Conservation (phyloP, 345 rosid species). For the Euphorbia pulcherrima region DNA sequence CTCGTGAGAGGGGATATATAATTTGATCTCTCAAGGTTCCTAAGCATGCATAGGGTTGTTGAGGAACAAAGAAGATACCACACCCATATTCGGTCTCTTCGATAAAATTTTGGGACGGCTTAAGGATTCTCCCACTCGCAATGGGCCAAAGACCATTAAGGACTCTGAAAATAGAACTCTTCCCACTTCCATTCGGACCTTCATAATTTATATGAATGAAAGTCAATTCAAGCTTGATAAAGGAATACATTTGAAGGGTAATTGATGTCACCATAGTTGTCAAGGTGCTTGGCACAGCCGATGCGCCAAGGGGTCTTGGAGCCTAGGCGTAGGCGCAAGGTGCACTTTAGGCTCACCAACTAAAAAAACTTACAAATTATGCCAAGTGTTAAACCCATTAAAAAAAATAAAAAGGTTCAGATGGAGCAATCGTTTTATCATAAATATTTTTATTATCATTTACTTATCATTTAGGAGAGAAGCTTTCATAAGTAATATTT, state of each 20-base stretch:
- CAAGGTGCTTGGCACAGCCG: too few relatives aligned
- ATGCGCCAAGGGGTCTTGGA: too few relatives aligned
- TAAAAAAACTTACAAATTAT: too few relatives aligned
- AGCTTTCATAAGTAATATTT: too few relatives aligned
- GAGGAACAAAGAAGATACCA: conserved; percentile 88
- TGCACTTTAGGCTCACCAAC: too few relatives aligned
- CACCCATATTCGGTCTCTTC: conserved; percentile 57
- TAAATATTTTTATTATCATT: too few relatives aligned
- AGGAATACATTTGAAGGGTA: conserved; percentile 19
- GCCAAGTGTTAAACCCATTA: too few relatives aligned
- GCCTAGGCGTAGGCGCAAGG: too few relatives aligned
- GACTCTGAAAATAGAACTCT: conserved; percentile 92
- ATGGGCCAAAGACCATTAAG: conserved; percentile 93
- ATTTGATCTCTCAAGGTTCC: conserved; percentile 99
- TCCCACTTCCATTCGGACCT: conserved; percentile 99
- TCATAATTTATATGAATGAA: conserved; percentile 1
- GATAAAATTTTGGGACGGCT: conserved; percentile 52
- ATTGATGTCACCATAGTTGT: not conserved
- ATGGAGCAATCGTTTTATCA: too few relatives aligned
- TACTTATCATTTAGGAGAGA: too few relatives aligned
- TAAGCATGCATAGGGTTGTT: conserved; percentile 87
- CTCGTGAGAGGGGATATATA: conserved; percentile 84
- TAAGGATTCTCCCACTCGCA: conserved; percentile 64
- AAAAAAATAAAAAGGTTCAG: too few relatives aligned
- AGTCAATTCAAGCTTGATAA: not conserved